Evolutionary conservation across 768 basidiomycete species (phyloP), one percentile per base, ranked within the genome.

Genomic region (Suillus bovinus): DNA sequence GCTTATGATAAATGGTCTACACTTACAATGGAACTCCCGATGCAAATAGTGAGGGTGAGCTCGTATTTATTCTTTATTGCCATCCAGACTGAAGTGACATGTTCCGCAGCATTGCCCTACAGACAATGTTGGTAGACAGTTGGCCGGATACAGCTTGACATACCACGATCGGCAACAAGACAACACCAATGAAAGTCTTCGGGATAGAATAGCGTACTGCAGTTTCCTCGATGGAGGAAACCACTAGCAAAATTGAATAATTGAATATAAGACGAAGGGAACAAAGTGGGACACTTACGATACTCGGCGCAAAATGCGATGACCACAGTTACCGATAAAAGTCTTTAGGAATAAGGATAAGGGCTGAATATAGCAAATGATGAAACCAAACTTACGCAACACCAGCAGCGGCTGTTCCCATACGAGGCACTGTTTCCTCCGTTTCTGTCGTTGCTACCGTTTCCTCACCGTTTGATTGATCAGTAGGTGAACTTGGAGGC

Each of bases 291-390:
- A 52, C 10, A 84, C 88, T 70, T 71, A 89, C 91, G 76, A 70
- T 86, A 91, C 72, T 97, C 95, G 33, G 95, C 94, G 66, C 91
- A 93, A 78, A 96, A 93, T 0, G 92, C 84, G 0, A 94, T 96
- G 52, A 91, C 70, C 52, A 96, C 78, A 2, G 95, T 96, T 14
- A 93, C 86, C 39, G 76, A 71, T 39, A 94, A 78, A 8, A 97
- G 80, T 58, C 90, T 42, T 89, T 59, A n/a, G 55, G 42, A 38
- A 34, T 56, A 54, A 46, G 31, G 9, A 50, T 41, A 47, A 62
- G 17, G 44, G 42, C 16, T 39, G 22, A 41, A 38, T n/a, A 27
- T 29, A 27, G 10, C 5, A 9, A 33, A 31, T 39, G 22, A 38
- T 9, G 0, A 36, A 41, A 22, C 16, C 3, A 38, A 47, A 71